Evolutionary conservation across 257 asterid genomes (phyloP).

Genomic region (Nicotiana attenuata): DNA sequence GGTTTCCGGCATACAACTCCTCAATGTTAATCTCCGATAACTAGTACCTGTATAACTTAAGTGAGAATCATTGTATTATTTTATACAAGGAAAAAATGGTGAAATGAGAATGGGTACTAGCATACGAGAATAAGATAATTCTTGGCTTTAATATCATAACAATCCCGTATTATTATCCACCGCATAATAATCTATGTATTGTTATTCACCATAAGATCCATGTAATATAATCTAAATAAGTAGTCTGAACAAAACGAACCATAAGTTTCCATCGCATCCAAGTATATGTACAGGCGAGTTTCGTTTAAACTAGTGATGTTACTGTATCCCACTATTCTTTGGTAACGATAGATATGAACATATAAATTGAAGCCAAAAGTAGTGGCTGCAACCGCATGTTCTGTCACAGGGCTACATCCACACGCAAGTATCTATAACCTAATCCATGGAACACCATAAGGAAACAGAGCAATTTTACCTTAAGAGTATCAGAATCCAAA

Average conservation of each 20-base stretch:
- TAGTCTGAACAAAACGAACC: neutral
- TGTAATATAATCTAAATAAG: neutral
- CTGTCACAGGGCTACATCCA: neutral
- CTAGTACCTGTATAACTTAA: neutral
- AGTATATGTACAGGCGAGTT: neutral
- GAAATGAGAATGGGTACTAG: neutral
- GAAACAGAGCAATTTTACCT: neutral
- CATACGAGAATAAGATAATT: neutral
- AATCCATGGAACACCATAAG: neutral
- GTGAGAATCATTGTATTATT: neutral
- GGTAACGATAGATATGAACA: neutral
- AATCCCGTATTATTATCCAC: neutral
- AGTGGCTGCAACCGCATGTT: neutral
- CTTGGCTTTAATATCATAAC: neutral
- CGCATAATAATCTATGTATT: neutral
- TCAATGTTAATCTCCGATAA: neutral
- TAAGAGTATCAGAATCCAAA: neutral
- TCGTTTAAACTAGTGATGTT: neutral
- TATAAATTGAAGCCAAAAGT: neutral
- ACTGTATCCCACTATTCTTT: neutral
- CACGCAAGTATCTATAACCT: neutral
- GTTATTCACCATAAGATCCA: neutral
- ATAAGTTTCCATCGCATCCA: neutral
- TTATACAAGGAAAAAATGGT: neutral
- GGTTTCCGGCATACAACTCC: neutral